Evolutionary conservation across 805 yeast genomes (phyloP), one percentile per base, ranked within the genome.

Genomic region (Candida orba): DNA sequence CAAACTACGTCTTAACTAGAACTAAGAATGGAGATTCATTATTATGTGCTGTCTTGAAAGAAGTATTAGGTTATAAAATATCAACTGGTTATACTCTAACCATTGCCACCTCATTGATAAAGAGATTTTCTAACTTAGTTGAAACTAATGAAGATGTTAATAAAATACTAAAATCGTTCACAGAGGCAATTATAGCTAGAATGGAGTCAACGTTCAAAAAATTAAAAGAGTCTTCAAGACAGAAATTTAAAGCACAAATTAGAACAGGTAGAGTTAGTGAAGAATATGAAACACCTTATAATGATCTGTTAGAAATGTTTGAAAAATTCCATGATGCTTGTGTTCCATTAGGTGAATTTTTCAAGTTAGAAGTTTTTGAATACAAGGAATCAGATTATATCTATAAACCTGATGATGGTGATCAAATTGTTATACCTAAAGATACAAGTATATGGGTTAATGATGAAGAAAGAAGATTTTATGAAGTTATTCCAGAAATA

Each of bases 391-490:
- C 51, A 3, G 59, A 49, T 4, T 52, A 47, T 3, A 64, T 55
- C 2, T 59, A 51, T 1, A 57, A 52, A 4, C 51, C 57, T 8
- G 38, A 51, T 4, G 54, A 51, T 13, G 52, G 55, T 7, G 59
- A 54, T 18, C 58, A 55, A 3, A 43, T 56, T 2, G 54, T 54
- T 13, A 56, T 59, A 27, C 58, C 65, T 4, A 53, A 60, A n/a
- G 60, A 59, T 33, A 45, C 52, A 6, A 48, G 52, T 23, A 50
- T 73, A 2, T 87, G 95, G 95, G 84, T 76, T 34, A 79, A 72
- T 44, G 77, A 77, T 15, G 81, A 79, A 27, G 79, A 75, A n/a
- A 71, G 73, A 47, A 69, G 67, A 47, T 89, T 87, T 56, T 84
- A 86, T 57, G 77, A 75, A 27, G 69, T 64, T 1, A 61, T 79